These are phyloP conservation scores for Pythium phragmitis DNA, from an alignment of 352 stramenopile genomes.

Conservation along the genomic window DNA sequence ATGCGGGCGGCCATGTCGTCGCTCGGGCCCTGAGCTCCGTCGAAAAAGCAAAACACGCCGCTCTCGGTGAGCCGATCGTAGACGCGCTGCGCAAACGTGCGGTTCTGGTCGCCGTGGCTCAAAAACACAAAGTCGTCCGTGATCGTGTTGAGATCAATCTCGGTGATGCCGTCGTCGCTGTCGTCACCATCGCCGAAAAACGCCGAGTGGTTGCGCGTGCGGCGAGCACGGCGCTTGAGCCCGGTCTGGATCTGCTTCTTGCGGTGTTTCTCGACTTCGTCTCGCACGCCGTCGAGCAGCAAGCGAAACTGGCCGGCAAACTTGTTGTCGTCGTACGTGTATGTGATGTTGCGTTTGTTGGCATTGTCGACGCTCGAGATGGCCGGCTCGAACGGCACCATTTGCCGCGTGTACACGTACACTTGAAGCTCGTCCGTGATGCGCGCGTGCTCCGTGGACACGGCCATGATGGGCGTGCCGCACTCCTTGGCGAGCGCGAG, in stretches of 20 bases:
- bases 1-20: slow-evolving; percentile 66
- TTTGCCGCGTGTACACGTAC: slow-evolving; percentile 84
- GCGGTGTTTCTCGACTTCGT: slow-evolving; percentile 73
- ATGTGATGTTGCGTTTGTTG: slow-evolving; percentile 60
- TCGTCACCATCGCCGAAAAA: slow-evolving; percentile 16
- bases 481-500: slow-evolving; percentile 72
- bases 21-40: slow-evolving; percentile 40
- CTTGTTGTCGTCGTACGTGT: slow-evolving; percentile 61
- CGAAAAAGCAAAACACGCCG: slow-evolving; percentile 49
- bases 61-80: slow-evolving; percentile 57
- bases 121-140: slow-evolving; percentile 68
- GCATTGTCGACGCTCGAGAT: slow-evolving; percentile 57
- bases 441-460: slow-evolving; percentile 53
- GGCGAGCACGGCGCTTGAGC: slow-evolving; percentile 23
- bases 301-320: slow-evolving; percentile 60
- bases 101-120: slow-evolving; percentile 68
- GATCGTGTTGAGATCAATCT: slow-evolving; percentile 30
- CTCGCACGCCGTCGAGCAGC: slow-evolving; percentile 67
- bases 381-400: slow-evolving; percentile 74
- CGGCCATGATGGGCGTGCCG: slow-evolving; percentile 63
- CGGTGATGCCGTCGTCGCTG: slow-evolving; percentile 22
- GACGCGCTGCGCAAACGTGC: slow-evolving; percentile 58
- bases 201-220: slow-evolving; percentile 12
- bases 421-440: slow-evolving; percentile 79
- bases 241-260: slow-evolving; percentile 42